A percentile compares a stretch with the other conserved stretches of the same genome.
These are phyloP conservation scores for Microsporum audouinii DNA, from an alignment of 2,329 filamentous ascomycete species.

Conservation along the genomic window DNA sequence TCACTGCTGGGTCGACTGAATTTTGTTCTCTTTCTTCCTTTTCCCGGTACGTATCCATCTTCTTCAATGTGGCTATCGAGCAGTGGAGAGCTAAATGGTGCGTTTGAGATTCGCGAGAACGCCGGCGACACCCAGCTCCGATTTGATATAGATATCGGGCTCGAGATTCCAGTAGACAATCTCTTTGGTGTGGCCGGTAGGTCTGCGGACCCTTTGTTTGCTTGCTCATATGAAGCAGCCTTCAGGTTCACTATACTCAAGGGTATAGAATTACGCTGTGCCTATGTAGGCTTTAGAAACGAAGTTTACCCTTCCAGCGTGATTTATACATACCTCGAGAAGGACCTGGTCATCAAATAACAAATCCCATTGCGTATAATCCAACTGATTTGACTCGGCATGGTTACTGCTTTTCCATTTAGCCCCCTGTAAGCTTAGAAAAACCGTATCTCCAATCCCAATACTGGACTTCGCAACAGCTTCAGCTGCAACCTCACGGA, in stretches of 20 bases:
- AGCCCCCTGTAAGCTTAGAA: constrained; percentile 57
- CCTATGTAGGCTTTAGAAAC: background rate
- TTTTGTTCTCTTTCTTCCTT: constrained; percentile 57
- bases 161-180: background rate
- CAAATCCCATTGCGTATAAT: constrained; percentile 47
- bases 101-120: constrained; percentile 59
- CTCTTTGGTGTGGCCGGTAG: background rate
- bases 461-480: constrained; percentile 55
- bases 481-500: constrained; percentile 59
- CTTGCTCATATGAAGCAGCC: background rate
- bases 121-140: constrained; percentile 60
- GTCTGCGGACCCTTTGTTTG: background rate
- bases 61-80: constrained; percentile 59
- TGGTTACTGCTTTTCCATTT: constrained; percentile 48
- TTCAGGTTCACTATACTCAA: background rate
- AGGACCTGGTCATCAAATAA: constrained; percentile 32
- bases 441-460: constrained; percentile 66
- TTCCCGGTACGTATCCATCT: constrained; percentile 48
- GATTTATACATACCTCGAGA: constrained; percentile 25
- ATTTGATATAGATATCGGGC: background rate
- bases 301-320: too few species aligned
- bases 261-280: background rate
- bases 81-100: constrained; percentile 55
- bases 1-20: constrained; percentile 54
- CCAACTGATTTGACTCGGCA: background rate